phyloP scores from a whole-genome alignment of 2,329 filamentous ascomycete genomes.

The Ophiosphaerella herpotricha region DNA sequence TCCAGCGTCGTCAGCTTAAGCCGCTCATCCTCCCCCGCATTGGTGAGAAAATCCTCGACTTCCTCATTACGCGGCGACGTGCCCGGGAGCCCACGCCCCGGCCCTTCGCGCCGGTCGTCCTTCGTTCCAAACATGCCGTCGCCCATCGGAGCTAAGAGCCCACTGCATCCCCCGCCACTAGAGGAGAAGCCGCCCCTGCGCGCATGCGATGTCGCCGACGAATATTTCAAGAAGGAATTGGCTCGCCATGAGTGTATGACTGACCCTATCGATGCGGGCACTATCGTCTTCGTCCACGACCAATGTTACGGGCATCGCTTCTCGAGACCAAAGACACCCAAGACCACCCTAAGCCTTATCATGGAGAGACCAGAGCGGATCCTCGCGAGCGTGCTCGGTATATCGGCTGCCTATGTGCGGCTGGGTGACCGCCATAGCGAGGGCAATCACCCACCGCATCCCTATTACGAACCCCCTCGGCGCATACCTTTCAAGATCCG shows the following conservation, averaged over 20 bases:
- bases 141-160: conserved; percentile 47
- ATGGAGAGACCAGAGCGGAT: conserved; percentile 93
- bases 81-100: conserved; percentile 42
- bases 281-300: conserved; percentile 87
- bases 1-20: conserved; percentile 49
- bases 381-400: conserved; percentile 78
- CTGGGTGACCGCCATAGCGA: conserved; percentile 79
- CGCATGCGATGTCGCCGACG: conserved; percentile 65
- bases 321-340: conserved; percentile 78
- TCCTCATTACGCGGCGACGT: conserved; percentile 50
- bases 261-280: conserved; percentile 56
- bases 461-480: conserved; percentile 63
- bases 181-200: conserved; percentile 52
- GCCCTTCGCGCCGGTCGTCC: conserved; percentile 50
- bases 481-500: conserved; percentile 80
- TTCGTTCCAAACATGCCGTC: conserved; percentile 49
- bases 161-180: conserved; percentile 41
- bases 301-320: conserved; percentile 94
- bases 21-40: conserved; percentile 47
- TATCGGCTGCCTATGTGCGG: conserved; percentile 88
- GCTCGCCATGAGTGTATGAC: conserved; percentile 59
- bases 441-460: conserved; percentile 69
- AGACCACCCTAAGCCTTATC: conserved; percentile 73
- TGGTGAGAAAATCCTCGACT: conserved; percentile 50
- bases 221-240: conserved; percentile 73